Base-by-base conservation (phyloP, 768 basidiomycete species). In the Agrocybe pediades region DNA sequence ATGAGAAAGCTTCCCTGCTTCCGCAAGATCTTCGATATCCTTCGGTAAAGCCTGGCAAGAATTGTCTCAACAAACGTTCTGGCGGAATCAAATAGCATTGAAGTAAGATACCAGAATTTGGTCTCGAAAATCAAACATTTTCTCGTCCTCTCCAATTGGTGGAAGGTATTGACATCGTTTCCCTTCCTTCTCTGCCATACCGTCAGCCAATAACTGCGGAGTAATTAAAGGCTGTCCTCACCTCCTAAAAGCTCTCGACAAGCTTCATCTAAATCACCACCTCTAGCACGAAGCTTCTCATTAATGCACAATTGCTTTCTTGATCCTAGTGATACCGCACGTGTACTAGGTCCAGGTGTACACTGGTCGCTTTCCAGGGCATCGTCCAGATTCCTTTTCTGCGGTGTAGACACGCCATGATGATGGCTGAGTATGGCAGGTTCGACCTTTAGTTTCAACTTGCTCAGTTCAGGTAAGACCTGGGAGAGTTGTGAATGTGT, bases 401-500 rank as follows among this genome's bases (percentile, higher is more conserved):
- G 59, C 9, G 70, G 55, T n/a, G 62, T 55, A 45, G 56, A 41
- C 2, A 52, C 19, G 33, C 46, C 33, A 30, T 55, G 46, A 24
- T 56, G 64, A 41, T 71, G 66, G 41, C 65, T 67, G 23, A 60
- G 49, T 44, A 73, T 49, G 16, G 70, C 66, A 16, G 40, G 27
- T 15, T 51, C 60, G 13, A 59, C 55, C 17, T 44, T 49, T 5
- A 95, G 67, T 56, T 77, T 77, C n/a, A 96, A 81, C 61, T 84
- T 88, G 36, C 74, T 79, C 9, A 98, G 75, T 65, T 99, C 97
- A 3, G 89, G 87, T 16, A 95, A 77, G 3, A 98, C 79, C 67
- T 99, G 96, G 1, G 94, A 79, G 3, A 99, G 82, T 64, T 99
- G 96, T 1, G 95, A 95, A 70, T 99, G 96, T 0, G 96, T 99